A percentile compares a stretch with the other conserved stretches of the same genome.
phyloP scores from a whole-genome alignment of 495 filamentous ascomycete genomes.

The Neurospora sp. region DNA sequence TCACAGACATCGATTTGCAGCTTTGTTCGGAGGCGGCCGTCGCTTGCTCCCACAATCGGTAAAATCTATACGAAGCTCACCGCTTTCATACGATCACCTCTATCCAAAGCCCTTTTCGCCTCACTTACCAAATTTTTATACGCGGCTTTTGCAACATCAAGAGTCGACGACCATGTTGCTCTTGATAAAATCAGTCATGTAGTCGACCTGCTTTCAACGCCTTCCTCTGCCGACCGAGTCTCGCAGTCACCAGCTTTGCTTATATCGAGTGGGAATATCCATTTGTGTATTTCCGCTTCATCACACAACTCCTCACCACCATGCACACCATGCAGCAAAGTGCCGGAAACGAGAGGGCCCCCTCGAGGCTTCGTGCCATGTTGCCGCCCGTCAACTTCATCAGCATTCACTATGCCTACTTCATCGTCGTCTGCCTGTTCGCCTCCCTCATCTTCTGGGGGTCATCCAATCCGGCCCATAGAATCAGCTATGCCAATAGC shows the following conservation, averaged over 20 bases:
- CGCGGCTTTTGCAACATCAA: neutral
- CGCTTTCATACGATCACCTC: neutral
- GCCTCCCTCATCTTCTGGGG: conserved; percentile 66
- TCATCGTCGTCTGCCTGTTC: conserved; percentile 54
- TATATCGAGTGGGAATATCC: neutral
- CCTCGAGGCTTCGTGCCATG: neutral
- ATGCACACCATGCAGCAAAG: neutral
- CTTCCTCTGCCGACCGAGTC: neutral
- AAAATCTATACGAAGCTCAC: neutral
- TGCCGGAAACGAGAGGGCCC: neutral
- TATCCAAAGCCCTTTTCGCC: neutral
- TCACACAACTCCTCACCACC: neutral
- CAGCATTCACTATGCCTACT: conserved; percentile 64
- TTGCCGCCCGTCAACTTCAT: conserved; percentile 65
- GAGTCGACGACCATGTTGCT: neutral
- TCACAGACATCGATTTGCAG: neutral
- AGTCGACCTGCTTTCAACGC: neutral
- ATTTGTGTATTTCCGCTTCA: neutral
- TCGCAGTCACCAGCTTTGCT: neutral
- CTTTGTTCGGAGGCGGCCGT: neutral
- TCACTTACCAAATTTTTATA: neutral
- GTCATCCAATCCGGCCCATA: conserved; percentile 46
- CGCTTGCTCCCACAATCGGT: neutral
- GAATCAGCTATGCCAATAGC: conserved; percentile 62
- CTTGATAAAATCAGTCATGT: neutral